Base-by-base conservation (phyloP, 805 yeast genomes). In the Saccharomycopsis synnaedendra region DNA sequence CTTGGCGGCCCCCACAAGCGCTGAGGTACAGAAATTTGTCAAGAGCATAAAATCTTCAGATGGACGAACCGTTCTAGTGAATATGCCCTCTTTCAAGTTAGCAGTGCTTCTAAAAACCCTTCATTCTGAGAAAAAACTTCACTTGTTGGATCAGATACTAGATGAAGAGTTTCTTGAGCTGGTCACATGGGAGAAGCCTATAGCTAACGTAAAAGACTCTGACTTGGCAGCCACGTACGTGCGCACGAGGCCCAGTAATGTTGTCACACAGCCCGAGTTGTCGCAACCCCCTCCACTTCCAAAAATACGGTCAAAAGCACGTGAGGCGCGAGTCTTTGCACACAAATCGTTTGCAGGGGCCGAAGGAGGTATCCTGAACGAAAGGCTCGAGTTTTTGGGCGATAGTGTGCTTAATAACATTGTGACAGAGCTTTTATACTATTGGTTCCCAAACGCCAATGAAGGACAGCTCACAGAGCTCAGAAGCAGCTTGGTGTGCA, bases 381-480 rank as follows among this genome's bases (percentile, higher is more conserved):
- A 89, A 68, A 71, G 96, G 44, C 67, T 88, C 28, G 97, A 90
- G 65, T 90, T 87, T 59, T 66, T 86, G 41, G 97, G 97, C 10
- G 97, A 90, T 65, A 80, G 97, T 1, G 75, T 87, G 27, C 66
- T 90, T 50, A 84, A 85, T 58, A 74, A 74, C 46, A 67, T 81
- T n/a, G 78, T 84, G 46, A 82, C 96, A 0, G 66, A 74, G 49
- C 70, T 89, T 39, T 68, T 86, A 11, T 87, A 72, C 57, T 70
- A 75, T 31, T 63, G 72, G 47, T 84, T 82, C 56, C 93, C 94
- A 0, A 64, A 70, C 41, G 81, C 80, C 41, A 67, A 78, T 29
- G 97, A 93, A 68, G 97, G 97, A 36, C 80, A 78, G 38, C 64
- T 90, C 52, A 79, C 96, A 0, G 71, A 70, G 39, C 64, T 84